Percentiles rank a stretch among this genome's conserved stretches.
Evolutionary conservation across 2,329 filamentous ascomycete species (phyloP).

Genomic region (Colletotrichum sp.): DNA sequence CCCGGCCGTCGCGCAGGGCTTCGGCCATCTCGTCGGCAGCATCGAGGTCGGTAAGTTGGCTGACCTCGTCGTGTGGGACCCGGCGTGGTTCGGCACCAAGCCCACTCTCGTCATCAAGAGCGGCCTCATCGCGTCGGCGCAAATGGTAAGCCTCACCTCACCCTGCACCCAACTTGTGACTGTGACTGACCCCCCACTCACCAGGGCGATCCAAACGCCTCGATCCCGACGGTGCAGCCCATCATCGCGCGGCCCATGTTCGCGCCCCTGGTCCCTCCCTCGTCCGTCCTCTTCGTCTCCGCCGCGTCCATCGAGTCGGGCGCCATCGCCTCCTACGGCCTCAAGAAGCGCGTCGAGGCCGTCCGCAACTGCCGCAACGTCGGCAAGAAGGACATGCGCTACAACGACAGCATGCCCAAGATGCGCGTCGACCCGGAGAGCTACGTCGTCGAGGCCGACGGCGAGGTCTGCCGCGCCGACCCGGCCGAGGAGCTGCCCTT

Average conservation of each 20-base stretch:
- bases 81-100: slow-evolving; percentile 86
- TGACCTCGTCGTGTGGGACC: slow-evolving; percentile 87
- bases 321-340: slow-evolving; percentile 70
- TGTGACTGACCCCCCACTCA: neutral
- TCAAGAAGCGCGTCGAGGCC: slow-evolving; percentile 81
- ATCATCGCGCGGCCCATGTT: slow-evolving; percentile 88
- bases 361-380: slow-evolving; percentile 78
- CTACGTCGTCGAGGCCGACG: slow-evolving; percentile 88
- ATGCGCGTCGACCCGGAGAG: slow-evolving; percentile 94
- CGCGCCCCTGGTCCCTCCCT: slow-evolving; percentile 72
- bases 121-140: slow-evolving; percentile 80
- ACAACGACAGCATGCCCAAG: slow-evolving; percentile 80
- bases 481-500: slow-evolving; percentile 75
- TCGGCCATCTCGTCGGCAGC: slow-evolving; percentile 85
- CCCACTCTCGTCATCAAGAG: slow-evolving; percentile 84
- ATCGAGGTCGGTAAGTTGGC: slow-evolving; percentile 90
- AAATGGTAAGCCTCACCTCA: slow-evolving; percentile 74
- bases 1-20: slow-evolving; percentile 88
- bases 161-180: too few relatives aligned
- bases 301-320: slow-evolving; percentile 72
- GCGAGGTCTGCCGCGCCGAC: slow-evolving; percentile 73
- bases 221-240: slow-evolving; percentile 88
- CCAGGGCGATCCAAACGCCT: slow-evolving; percentile 80
- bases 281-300: slow-evolving; percentile 85
- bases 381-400: slow-evolving; percentile 88